Base-by-base conservation (phyloP, 2,329 filamentous ascomycete species). In the Colletotrichum noveboracense region DNA sequence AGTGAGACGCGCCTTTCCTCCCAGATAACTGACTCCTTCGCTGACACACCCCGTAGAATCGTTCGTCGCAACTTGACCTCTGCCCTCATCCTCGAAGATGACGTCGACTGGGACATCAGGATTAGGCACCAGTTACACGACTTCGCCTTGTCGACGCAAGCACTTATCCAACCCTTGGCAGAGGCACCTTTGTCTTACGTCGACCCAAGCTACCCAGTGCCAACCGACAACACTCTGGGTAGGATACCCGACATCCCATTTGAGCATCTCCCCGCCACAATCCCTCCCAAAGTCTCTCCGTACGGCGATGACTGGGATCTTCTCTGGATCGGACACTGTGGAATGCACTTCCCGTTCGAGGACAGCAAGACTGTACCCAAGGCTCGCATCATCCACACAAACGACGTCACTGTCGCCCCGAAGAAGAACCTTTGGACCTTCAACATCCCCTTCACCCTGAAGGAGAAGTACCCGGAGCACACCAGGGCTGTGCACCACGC, bases 31-130 rank as follows among this genome's bases (percentile, higher is more conserved):
- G 13, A 43, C 38, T 26, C 16, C 3, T 24, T 21, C 2, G 16
- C 52, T 74, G 10, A 36, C n/a, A 6, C 13, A 7, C 18, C 21
- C n/a, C 3, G 72, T 67, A 84, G 83, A 26, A 82, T 91, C 14
- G 83, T 91, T 14, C 82, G 86, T n/a, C 80, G 86, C 13, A 85
- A 86, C 55, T 77, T 89, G 4, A 81, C 84, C 2, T 88, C 87
- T 2, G 89, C 88, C 0, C 81, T 91, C 3, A 88, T 91, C 32
- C 79, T 91, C 30, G 90, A 92, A 78, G 90, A 91, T 78, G 90
- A 91, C 71, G 85, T 87, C 24, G 90, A 92, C 81, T 92, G 90
- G 90, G 90, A 91, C 71, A 80, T 91, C 14, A 82, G 85, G 1
- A 80, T 91, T 28, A 88, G 88, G 36, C 67, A 81, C 0, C 90